phyloP scores from a whole-genome alignment of 176 grass and related monocot genomes.

The Lolium perenne region DNA sequence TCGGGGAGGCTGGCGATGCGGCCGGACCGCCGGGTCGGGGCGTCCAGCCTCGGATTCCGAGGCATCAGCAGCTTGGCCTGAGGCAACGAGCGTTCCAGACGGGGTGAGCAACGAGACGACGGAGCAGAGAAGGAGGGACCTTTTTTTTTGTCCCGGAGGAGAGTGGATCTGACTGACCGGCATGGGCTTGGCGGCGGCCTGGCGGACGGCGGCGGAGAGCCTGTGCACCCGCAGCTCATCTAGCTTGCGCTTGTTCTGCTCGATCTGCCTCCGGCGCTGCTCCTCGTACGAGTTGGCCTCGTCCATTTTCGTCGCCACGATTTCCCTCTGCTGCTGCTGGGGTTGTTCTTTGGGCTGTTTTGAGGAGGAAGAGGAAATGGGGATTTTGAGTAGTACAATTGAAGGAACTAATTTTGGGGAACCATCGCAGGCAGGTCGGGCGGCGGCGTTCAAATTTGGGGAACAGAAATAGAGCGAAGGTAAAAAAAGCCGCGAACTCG shows the following conservation, averaged over 20 bases:
- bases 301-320: background rate
- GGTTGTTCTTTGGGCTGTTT: background rate
- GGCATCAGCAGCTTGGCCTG: constrained; percentile 56
- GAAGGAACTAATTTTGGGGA: no score
- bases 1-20: no score
- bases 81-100: background rate
- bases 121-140: no score
- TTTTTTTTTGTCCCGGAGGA: no score
- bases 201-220: no score
- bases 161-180: no score
- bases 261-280: no score
- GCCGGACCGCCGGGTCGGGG: no score
- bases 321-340: background rate
- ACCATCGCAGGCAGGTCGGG: background rate
- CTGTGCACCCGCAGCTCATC: no score
- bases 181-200: no score
- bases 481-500: background rate
- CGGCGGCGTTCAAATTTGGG: background rate
- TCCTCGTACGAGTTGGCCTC: no score
- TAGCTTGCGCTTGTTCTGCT: no score
- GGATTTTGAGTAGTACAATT: background rate
- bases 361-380: background rate
- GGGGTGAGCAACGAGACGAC: background rate
- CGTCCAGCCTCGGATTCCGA: constrained; percentile 34
- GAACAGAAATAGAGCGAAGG: background rate